phyloP scores from a whole-genome alignment of 495 filamentous ascomycete genomes.

The Aspergillus panamensis region DNA sequence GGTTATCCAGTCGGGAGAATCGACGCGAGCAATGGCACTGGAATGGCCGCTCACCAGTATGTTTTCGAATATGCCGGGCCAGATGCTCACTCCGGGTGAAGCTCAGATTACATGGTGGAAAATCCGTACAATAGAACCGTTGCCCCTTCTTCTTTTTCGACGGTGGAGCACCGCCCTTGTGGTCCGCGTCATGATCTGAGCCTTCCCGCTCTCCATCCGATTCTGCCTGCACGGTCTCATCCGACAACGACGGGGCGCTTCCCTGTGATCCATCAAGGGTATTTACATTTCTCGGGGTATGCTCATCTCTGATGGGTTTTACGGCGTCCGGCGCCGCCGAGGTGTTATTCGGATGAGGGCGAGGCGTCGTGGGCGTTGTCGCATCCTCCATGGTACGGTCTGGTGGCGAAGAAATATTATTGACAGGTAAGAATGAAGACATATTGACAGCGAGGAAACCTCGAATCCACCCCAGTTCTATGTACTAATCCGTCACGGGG shows the following conservation, averaged over 20 bases:
- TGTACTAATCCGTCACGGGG: conserved; percentile 21
- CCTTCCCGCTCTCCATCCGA: conserved; percentile 70
- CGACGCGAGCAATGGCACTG: conserved; percentile 93
- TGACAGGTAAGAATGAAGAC: conserved; percentile 73
- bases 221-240: conserved; percentile 71
- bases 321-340: conserved; percentile 33
- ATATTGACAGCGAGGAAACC: conserved; percentile 30
- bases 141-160: conserved; percentile 96
- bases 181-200: conserved; percentile 63
- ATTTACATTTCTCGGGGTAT: conserved; percentile 31
- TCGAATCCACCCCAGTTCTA: conserved; percentile 22
- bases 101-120: conserved; percentile 88
- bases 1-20: conserved; percentile 95
- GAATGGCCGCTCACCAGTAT: conserved; percentile 95
- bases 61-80: conserved; percentile 94
- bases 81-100: conserved; percentile 97
- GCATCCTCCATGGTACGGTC: conserved; percentile 52
- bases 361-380: conserved; percentile 61
- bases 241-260: conserved; percentile 46
- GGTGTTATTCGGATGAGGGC: conserved; percentile 46
- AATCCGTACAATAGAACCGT: conserved; percentile 95
- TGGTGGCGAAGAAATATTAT: conserved; percentile 60
- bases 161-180: conserved; percentile 54
- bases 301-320: conserved; percentile 24
- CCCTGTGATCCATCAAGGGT: conserved; percentile 36